phyloP scores from a whole-genome alignment of 2,329 filamentous ascomycete species.

The Cadophora gregata region DNA sequence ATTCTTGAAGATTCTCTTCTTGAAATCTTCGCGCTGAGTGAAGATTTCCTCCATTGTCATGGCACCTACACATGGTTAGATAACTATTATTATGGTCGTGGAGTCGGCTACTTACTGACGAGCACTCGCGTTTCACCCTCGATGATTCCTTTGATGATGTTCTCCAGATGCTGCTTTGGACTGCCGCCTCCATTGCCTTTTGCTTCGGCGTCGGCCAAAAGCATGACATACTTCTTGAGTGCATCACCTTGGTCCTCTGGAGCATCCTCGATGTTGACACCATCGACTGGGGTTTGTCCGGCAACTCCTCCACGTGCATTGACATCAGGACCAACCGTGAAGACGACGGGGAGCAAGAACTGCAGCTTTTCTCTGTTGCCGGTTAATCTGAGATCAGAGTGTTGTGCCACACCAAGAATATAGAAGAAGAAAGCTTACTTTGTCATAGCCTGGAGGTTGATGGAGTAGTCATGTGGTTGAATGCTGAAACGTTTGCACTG shows the following conservation, averaged over 20 bases:
- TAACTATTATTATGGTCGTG: not conserved
- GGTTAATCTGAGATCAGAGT: not conserved
- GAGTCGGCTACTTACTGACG: slow-evolving; percentile 56
- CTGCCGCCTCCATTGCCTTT: slow-evolving; percentile 48
- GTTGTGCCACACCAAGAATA: not conserved
- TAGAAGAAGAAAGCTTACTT: not conserved
- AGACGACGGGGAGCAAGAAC: slow-evolving; percentile 81
- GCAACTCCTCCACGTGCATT: slow-evolving; percentile 55
- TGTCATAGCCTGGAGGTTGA: slow-evolving; percentile 87
- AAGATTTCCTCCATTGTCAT: slow-evolving; percentile 70
- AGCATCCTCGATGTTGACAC: slow-evolving; percentile 23
- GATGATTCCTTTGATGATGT: slow-evolving; percentile 89
- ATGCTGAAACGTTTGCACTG: slow-evolving; percentile 53
- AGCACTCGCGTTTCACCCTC: slow-evolving; percentile 86
- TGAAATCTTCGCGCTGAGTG: slow-evolving; percentile 76
- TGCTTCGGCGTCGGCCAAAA: slow-evolving; percentile 68
- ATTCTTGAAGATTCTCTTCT: slow-evolving; percentile 72
- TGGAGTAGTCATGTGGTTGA: slow-evolving; percentile 80
- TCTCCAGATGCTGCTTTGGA: slow-evolving; percentile 67
- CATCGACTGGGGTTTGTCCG: slow-evolving; percentile 40
- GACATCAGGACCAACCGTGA: slow-evolving; percentile 83
- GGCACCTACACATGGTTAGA: slow-evolving; percentile 49
- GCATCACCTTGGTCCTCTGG: slow-evolving; percentile 63
- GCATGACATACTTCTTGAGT: slow-evolving; percentile 81
- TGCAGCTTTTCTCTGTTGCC: slow-evolving; percentile 75